These are phyloP conservation scores for Haberlea rhodopensis DNA, from an alignment of 257 asterid species.

Conservation along the genomic window DNA sequence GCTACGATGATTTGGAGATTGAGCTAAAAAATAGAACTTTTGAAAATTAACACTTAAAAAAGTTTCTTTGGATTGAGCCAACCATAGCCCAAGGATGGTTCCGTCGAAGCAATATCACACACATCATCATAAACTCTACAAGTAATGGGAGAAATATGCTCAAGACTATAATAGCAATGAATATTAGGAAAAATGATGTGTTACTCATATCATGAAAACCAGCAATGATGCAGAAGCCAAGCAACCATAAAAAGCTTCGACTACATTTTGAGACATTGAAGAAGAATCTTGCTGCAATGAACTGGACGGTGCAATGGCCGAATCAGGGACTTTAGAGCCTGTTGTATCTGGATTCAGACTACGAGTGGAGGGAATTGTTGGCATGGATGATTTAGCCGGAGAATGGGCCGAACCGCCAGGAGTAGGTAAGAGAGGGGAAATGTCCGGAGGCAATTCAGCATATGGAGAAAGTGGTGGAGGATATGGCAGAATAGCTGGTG, in stretches of 20 bases:
- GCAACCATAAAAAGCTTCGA: conserved; percentile 16
- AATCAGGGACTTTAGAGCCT: conserved; percentile 41
- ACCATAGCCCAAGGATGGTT: too few species aligned
- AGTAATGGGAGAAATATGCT: neutral
- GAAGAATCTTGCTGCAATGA: conserved; percentile 37
- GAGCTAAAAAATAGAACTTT: too few species aligned
- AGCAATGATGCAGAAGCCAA: conserved; percentile 25
- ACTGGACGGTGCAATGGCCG: conserved; percentile 51
- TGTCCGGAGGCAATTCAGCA: conserved; percentile 53
- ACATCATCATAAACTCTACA: neutral
- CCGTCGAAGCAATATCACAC: neutral
- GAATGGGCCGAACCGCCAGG: conserved; percentile 38
- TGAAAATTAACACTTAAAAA: too few species aligned
- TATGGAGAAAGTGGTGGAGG: conserved; percentile 36
- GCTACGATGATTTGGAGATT: too few species aligned
- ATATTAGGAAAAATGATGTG: neutral
- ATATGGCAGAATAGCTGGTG: conserved; percentile 45
- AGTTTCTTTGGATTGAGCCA: too few species aligned
- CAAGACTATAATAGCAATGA: neutral
- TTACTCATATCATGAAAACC: conserved; percentile 23
- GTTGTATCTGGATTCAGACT: conserved; percentile 51
- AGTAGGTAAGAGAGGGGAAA: conserved; percentile 65
- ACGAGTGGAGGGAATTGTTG: conserved; percentile 60
- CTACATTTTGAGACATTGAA: conserved; percentile 28
- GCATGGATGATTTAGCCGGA: conserved; percentile 32